A percentile compares a stretch with the other conserved stretches of the same genome.
These are phyloP conservation scores for Pyricularia sp. DNA, from an alignment of 2,329 filamentous ascomycete species.

Conservation along the genomic window DNA sequence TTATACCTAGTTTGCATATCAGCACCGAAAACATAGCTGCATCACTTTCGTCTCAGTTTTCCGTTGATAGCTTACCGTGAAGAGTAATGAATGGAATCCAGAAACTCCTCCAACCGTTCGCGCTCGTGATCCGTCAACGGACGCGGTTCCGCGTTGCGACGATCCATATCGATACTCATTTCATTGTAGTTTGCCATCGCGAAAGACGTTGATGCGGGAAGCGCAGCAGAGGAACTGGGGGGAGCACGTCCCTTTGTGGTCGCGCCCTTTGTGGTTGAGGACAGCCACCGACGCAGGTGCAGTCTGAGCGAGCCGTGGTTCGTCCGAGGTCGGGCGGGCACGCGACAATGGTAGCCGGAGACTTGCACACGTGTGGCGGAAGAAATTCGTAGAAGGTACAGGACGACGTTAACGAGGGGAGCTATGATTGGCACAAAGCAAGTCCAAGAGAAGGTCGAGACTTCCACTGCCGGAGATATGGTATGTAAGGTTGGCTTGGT, in stretches of 20 bases:
- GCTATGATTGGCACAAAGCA: neutral
- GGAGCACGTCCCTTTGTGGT: slow-evolving; percentile 4
- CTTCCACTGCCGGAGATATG: neutral
- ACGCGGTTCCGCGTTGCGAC: slow-evolving; percentile 78
- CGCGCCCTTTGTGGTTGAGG: neutral
- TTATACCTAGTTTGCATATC: slow-evolving; percentile 54
- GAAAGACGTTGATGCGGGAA: neutral
- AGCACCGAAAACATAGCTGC: slow-evolving; percentile 6
- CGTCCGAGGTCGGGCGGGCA: slow-evolving; percentile 1
- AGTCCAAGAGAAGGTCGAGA: neutral
- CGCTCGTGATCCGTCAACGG: slow-evolving; percentile 70
- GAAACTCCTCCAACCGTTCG: slow-evolving; percentile 75
- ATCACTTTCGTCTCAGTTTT: neutral
- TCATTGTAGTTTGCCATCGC: slow-evolving; percentile 15
- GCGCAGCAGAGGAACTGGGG: neutral
- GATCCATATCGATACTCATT: slow-evolving; percentile 63
- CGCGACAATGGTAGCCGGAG: neutral
- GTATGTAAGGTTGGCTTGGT: neutral
- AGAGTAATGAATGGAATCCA: slow-evolving; percentile 92
- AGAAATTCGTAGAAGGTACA: neutral
- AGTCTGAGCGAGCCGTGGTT: slow-evolving; percentile 6
- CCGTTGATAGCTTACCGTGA: slow-evolving; percentile 43
- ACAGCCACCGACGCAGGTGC: neutral
- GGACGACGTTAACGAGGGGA: neutral
- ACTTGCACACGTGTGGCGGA: neutral